Evolutionary conservation across 345 rosid species (phyloP).

Genomic region (Eucalyptus tenuipes): DNA sequence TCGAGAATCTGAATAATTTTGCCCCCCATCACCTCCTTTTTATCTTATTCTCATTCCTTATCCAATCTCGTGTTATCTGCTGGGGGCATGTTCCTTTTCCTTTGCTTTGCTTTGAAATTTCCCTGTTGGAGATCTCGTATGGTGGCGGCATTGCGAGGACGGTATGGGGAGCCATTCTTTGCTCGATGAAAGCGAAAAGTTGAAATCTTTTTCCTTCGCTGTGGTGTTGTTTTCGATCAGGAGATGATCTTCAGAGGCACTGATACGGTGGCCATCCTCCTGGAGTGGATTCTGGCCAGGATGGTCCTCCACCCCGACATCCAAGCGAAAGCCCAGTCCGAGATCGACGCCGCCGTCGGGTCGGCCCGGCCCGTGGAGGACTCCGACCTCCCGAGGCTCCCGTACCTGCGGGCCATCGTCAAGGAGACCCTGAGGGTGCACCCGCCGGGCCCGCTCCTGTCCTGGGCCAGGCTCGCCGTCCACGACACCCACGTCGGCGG

Average conservation of each 20-base stretch:
- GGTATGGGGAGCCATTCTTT: background rate
- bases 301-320: constrained; percentile 44
- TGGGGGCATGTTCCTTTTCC: background rate
- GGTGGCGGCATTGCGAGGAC: background rate
- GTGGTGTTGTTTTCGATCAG: background rate
- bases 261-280: constrained; percentile 46
- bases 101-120: background rate
- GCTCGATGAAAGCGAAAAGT: too few species aligned
- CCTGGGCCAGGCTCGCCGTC: constrained; percentile 80
- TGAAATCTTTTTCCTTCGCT: background rate
- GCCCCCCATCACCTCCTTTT: background rate
- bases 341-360: constrained; percentile 37
- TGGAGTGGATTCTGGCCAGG: constrained; percentile 58
- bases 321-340: constrained; percentile 48
- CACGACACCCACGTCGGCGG: constrained; percentile 51
- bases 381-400: constrained; percentile 43
- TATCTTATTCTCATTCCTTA: background rate
- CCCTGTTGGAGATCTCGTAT: background rate
- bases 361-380: constrained; percentile 17
- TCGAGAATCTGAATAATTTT: constrained; percentile 7
- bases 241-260: constrained; percentile 65
- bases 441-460: constrained; percentile 88
- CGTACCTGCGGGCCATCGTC: constrained; percentile 52
- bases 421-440: constrained; percentile 73
- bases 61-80: background rate